Conservation (phyloP, 768 basidiomycete species). For the Gautieria morchelliformis region DNA sequence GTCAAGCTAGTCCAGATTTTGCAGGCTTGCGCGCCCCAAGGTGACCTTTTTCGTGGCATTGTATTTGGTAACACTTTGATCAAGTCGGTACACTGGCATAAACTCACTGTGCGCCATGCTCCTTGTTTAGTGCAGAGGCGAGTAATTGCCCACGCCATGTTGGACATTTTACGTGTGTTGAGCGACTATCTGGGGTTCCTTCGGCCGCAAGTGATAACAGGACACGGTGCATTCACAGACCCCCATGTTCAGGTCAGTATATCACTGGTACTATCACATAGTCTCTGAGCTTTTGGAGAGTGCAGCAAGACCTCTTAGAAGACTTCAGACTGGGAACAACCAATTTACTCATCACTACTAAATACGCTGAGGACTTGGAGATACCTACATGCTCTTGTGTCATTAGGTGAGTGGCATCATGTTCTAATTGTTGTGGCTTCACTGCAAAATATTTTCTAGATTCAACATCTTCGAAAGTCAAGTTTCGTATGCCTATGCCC, state of each 20-base stretch:
- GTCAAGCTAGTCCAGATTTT: constrained; percentile 49
- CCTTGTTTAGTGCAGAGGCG: constrained; percentile 38
- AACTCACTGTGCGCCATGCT: constrained; percentile 1
- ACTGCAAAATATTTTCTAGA: constrained; percentile 23
- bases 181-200: constrained; percentile 43
- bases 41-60: constrained; percentile 54
- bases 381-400: constrained; percentile 48
- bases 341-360: constrained; percentile 58
- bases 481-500: constrained; percentile 47
- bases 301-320: constrained; percentile 38
- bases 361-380: constrained; percentile 50
- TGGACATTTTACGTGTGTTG: constrained; percentile 47
- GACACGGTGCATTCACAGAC: constrained; percentile 26
- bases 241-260: constrained; percentile 23
- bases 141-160: constrained; percentile 45
- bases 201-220: constrained; percentile 41
- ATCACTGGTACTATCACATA: background rate
- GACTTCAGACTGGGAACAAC: constrained; percentile 44
- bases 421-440: constrained; percentile 11
- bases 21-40: constrained; percentile 41
- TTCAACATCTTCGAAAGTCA: constrained; percentile 57
- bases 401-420: constrained; percentile 36
- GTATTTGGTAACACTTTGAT: constrained; percentile 42
- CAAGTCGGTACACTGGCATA: background rate
- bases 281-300: background rate